Base-by-base conservation (phyloP, 2,329 filamentous ascomycete species). In the Xylaria polymorpha region DNA sequence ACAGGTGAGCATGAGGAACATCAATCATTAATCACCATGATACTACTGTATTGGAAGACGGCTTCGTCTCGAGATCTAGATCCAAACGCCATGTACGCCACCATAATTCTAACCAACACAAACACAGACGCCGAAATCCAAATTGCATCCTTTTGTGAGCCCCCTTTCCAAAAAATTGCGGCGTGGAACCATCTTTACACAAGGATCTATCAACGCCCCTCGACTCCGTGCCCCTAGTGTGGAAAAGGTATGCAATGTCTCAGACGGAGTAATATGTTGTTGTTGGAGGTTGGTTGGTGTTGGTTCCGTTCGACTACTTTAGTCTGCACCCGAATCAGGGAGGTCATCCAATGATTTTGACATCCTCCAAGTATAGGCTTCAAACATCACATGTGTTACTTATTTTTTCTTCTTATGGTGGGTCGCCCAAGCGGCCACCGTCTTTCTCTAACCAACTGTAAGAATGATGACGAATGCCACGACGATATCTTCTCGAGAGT, bases 21-120 rank as follows among this genome's bases (percentile, higher is more conserved):
- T 51, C n/a, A 39, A 32, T 63, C 32, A 29, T 51, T 37, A n/a
- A 58, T 18, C 22, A 68, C 39, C 29, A 59, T 15, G 18, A 25
- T 50, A 43, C 57, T 37, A 29, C 57, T 37, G 32, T 59, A 58
- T 41, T 44, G 25, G 58, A 58, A 62, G 37, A 39, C 44, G 37
- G 46, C 14, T 44, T 22, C 15, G 41, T 64, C 41, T 66, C 39
- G 18, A 51, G n/a, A 46, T 61, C 50, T 57, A 61, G 48, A 61
- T 46, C 20, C 41, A 37, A 35, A 58, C 57, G 22, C 61, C 62
- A 55, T 14, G 29, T 59, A 59, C 59, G 63, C 53, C 58, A 55
- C 44, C 20, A 58, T 55, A 59, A 25, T n/a, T 37, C 3, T 4
- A 41, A n/a, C 5, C 25, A 50, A 64, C n/a, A 20, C 14, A 50